Evolutionary conservation across 495 filamentous ascomycete species (phyloP).

Genomic region (Penicillium longicatenatum): DNA sequence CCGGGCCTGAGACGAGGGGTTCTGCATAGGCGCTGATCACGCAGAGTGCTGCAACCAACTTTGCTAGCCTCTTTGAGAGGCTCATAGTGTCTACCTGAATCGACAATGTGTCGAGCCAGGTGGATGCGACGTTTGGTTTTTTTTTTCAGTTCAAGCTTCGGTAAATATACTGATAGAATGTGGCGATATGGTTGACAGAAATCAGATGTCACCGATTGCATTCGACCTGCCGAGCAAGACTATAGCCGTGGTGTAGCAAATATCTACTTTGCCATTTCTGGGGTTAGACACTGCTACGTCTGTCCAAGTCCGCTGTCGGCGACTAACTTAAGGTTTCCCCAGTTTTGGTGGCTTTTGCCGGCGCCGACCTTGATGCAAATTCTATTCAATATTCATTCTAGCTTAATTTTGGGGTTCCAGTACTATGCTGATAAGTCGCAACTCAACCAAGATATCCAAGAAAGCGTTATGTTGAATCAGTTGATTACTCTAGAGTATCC

Average conservation of each 20-base stretch:
- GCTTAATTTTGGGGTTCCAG: too few relatives aligned
- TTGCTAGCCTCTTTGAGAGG: not conserved
- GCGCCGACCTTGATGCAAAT: too few relatives aligned
- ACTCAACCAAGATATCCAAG: too few relatives aligned
- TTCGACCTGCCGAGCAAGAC: not conserved
- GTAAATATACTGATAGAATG: not conserved
- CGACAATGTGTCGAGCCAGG: not conserved
- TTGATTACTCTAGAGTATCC: too few relatives aligned
- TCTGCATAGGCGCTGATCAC: not conserved
- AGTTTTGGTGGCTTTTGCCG: too few relatives aligned
- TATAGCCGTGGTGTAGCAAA: not conserved
- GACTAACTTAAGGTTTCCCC: not conserved
- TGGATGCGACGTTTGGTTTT: not conserved
- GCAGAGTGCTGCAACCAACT: conserved; percentile 2
- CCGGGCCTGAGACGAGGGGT: conserved; percentile 20
- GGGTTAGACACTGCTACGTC: not conserved
- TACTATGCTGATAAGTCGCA: too few relatives aligned
- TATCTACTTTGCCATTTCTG: not conserved
- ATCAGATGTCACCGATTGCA: too few relatives aligned
- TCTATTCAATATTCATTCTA: too few relatives aligned
- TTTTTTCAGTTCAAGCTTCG: not conserved
- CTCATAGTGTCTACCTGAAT: conserved; percentile 4
- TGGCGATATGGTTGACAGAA: not conserved
- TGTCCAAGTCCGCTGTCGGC: not conserved
- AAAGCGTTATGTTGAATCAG: too few relatives aligned